Evolutionary conservation across 495 filamentous ascomycete species (phyloP).

Genomic region (Glutinoglossum americanum): DNA sequence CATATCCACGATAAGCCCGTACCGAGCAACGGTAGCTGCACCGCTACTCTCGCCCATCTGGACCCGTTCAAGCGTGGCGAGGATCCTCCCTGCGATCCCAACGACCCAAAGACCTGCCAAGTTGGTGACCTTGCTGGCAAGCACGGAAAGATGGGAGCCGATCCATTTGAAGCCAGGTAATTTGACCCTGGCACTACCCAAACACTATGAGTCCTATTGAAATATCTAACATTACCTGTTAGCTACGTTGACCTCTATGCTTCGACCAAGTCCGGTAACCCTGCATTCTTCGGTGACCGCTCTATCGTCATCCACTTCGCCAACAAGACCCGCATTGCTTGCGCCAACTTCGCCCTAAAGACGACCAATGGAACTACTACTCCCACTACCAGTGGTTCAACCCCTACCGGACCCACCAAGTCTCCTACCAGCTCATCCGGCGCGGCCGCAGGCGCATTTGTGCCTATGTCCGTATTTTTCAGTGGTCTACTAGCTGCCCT

Average conservation of each 20-base stretch:
- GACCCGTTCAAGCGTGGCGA: slow-evolving; percentile 48
- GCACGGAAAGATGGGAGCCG: slow-evolving; percentile 39
- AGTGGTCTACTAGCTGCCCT: too few relatives aligned
- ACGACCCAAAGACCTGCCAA: slow-evolving; percentile 47
- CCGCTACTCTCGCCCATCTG: slow-evolving; percentile 41
- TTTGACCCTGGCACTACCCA: not conserved
- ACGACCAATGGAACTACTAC: not conserved
- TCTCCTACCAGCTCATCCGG: too few relatives aligned
- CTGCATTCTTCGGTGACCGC: slow-evolving; percentile 57
- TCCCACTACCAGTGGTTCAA: not conserved
- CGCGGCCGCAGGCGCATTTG: too few relatives aligned
- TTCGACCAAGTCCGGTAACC: slow-evolving; percentile 31
- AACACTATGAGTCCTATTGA: slow-evolving; percentile 9
- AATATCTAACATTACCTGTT: not conserved
- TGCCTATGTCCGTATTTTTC: too few relatives aligned
- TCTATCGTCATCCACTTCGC: slow-evolving; percentile 55
- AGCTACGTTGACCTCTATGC: slow-evolving; percentile 47
- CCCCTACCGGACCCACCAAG: too few relatives aligned
- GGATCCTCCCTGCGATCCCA: slow-evolving; percentile 36
- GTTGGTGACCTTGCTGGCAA: slow-evolving; percentile 74
- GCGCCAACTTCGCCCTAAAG: slow-evolving; percentile 6
- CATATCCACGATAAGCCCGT: slow-evolving; percentile 64
- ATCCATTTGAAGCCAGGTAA: slow-evolving; percentile 16
- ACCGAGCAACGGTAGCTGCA: slow-evolving; percentile 58
- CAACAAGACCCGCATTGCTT: slow-evolving; percentile 32